These are phyloP conservation scores for Lepidium didymum DNA, from an alignment of 345 rosid genomes.

Conservation along the genomic window DNA sequence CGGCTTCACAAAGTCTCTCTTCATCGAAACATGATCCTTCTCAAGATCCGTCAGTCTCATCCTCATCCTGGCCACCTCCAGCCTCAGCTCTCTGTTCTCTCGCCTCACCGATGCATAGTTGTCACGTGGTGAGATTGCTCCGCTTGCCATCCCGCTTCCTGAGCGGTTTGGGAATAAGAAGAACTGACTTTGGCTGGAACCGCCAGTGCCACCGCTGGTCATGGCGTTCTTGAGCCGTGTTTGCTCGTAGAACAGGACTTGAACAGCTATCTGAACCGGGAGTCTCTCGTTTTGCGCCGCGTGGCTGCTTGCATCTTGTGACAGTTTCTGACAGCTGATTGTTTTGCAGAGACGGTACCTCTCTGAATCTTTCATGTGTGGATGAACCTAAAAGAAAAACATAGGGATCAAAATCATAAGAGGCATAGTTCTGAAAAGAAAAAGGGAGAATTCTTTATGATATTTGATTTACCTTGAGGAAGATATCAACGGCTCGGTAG, in stretches of 20 bases:
- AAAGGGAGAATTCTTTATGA: background rate
- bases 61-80: conserved; percentile 99
- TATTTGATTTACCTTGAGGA: conserved; percentile 54
- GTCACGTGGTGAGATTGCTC: conserved; percentile 92
- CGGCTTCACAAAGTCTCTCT: conserved; percentile 67
- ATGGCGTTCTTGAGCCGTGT: conserved; percentile 79
- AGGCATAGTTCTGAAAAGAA: background rate
- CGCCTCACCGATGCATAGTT: conserved; percentile 93
- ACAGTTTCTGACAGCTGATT: conserved; percentile 54
- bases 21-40: conserved; percentile 91
- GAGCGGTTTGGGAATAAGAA: conserved; percentile 81
- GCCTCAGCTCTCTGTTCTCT: conserved; percentile 94
- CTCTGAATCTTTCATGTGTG: conserved; percentile 81
- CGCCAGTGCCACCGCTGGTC: conserved; percentile 27
- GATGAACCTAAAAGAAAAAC: conserved; percentile 58
- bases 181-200: conserved; percentile 59
- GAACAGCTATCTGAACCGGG: conserved; percentile 28
- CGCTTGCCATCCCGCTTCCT: conserved; percentile 84
- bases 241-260: conserved; percentile 28
- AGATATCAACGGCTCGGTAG: conserved; percentile 84
- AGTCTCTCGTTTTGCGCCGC: conserved; percentile 34
- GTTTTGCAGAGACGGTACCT: conserved; percentile 94
- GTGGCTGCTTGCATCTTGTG: conserved; percentile 33
- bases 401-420: background rate
- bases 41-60: conserved; percentile 94